These are phyloP conservation scores for Cicer arietinum DNA, from an alignment of 306 rosid species.

Conservation along the genomic window DNA sequence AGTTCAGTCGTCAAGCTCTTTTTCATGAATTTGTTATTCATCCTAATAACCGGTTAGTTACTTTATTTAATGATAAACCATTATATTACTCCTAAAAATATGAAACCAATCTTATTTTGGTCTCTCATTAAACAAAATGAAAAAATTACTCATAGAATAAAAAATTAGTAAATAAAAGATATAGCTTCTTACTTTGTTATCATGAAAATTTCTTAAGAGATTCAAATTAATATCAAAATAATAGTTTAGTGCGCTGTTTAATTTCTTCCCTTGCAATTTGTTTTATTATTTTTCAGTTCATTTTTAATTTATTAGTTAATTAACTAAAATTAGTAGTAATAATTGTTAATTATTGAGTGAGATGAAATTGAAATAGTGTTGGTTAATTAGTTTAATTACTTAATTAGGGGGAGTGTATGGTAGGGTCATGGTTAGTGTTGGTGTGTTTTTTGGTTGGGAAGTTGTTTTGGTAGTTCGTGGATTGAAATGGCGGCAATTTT, in stretches of 20 bases:
- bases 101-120: too few species aligned
- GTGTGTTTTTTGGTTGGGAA: neutral
- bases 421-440: neutral
- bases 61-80: neutral
- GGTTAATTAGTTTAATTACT: neutral
- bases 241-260: too few species aligned
- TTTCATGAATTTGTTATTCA: slow-evolving; percentile 58
- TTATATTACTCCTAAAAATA: too few species aligned
- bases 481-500: slow-evolving; percentile 44
- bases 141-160: too few species aligned
- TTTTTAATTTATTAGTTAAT: neutral
- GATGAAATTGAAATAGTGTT: neutral
- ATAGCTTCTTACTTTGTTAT: too few species aligned
- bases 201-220: too few species aligned
- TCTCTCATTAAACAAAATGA: too few species aligned
- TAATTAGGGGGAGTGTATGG: neutral
- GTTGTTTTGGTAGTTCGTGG: neutral
- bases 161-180: too few species aligned
- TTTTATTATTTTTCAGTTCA: too few species aligned
- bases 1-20: slow-evolving; percentile 60
- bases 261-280: neutral
- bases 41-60: slow-evolving; percentile 72
- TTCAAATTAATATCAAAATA: too few species aligned
- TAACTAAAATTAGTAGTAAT: neutral
- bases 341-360: neutral